phyloP scores from a whole-genome alignment of 495 filamentous ascomycete genomes.

The Penicillium lividum region DNA sequence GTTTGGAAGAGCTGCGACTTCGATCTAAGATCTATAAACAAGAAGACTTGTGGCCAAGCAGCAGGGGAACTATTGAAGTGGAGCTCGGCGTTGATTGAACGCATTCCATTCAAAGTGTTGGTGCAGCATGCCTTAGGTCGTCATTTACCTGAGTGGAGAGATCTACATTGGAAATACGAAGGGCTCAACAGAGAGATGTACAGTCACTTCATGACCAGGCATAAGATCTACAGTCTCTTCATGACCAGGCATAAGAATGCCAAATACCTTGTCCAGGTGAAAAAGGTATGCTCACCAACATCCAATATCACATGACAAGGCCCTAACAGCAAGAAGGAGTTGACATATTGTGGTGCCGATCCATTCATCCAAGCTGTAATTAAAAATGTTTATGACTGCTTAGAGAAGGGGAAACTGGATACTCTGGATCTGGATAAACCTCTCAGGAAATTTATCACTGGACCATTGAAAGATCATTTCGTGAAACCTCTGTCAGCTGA shows the following conservation, averaged over 20 bases:
- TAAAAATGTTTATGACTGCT: not conserved
- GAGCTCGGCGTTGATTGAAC: not conserved
- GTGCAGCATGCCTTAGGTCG: not conserved
- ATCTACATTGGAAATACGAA: not conserved
- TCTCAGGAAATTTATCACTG: not conserved
- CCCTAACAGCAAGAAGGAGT: not conserved
- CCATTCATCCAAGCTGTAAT: not conserved
- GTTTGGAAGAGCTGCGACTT: not conserved
- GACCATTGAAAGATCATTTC: not conserved
- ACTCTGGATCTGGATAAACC: not conserved
- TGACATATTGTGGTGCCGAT: not conserved
- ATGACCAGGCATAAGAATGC: not conserved
- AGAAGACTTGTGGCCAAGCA: not conserved
- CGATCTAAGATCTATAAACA: not conserved
- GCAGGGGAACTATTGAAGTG: not conserved
- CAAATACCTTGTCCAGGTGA: not conserved
- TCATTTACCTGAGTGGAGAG: not conserved
- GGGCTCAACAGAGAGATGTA: not conserved
- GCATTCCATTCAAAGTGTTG: not conserved
- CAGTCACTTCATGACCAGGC: no score
- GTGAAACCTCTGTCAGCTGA: not conserved
- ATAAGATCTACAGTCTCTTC: no score
- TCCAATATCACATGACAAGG: not conserved
- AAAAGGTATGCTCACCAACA: not conserved
- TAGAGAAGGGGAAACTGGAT: not conserved